Base-by-base conservation (phyloP, 2,329 filamentous ascomycete species). In the Tolypocladium tundrense region DNA sequence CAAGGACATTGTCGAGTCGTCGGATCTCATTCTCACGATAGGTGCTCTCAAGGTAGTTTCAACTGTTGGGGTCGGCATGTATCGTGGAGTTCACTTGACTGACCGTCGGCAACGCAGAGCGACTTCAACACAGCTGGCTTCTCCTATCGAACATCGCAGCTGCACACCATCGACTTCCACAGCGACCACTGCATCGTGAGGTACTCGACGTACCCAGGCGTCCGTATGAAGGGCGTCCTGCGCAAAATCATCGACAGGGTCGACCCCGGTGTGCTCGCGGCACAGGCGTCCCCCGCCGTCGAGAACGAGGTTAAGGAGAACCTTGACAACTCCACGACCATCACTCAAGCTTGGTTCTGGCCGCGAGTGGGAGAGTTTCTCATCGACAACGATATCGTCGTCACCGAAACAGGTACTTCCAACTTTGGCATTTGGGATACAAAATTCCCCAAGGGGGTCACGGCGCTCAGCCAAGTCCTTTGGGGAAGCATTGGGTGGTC, bases 361-460 rank as follows among this genome's bases (percentile, higher is more conserved):
- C 88, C 88, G 0, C 82, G 81, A 43, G 76, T 94, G 19, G 86
- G 88, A 42, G 79, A 86, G 61, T 95, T 88, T 78, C 75, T 96
- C 11, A 78, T 81, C 57, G 77, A 85, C 57, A 79, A 85, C 52
- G 91, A 96, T 66, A 83, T 95, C 58, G 77, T 96, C 57, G 82
- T 96, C 55, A 93, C 91, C 0, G 91, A 95, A 71, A 96, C 91
- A 2, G 91, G 91, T 43, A 96, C 91, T 0, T 79, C 90, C 59
- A 93, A 91, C 74, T 93, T 95, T 70, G 91, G 91, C 58, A 89
- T 94, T 66, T 91, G 88, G 84, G 89, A 92, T 59, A 92, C 90
- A 5, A 82, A 83, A 48, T 94, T 96, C 75, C 91, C 91, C 0
- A 70, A 77, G 3, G 80, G 82, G n/a, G 88, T 92, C n/a, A 90